Evolutionary conservation across 2,329 filamentous ascomycete species (phyloP).

Genomic region (Phoma herbarum): DNA sequence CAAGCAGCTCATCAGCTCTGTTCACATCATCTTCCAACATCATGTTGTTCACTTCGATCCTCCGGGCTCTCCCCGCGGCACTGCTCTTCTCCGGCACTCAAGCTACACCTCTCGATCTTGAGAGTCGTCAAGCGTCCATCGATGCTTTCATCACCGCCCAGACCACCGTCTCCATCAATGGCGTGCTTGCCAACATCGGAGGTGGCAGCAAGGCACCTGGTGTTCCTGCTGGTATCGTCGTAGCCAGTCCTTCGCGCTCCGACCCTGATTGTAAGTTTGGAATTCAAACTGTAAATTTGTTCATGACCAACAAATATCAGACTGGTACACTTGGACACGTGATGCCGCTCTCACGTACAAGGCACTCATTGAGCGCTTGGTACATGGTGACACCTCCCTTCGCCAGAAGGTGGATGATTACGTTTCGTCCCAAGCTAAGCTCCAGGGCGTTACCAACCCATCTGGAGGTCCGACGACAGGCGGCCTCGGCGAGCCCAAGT

Average conservation of each 20-base stretch:
- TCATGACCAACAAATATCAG: constrained; percentile 51
- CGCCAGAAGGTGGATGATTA: constrained; percentile 72
- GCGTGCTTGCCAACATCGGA: constrained; percentile 65
- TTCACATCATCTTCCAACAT: constrained; percentile 3
- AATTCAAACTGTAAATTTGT: not conserved
- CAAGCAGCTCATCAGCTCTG: constrained; percentile 10
- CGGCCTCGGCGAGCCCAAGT: constrained; percentile 77
- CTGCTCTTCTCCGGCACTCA: constrained; percentile 22
- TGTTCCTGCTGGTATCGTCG: constrained; percentile 60
- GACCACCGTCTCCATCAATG: constrained; percentile 59
- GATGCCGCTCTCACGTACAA: constrained; percentile 78
- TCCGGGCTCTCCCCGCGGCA: constrained; percentile 27
- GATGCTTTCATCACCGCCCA: constrained; percentile 55
- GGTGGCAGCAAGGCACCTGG: constrained; percentile 59
- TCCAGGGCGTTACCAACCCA: constrained; percentile 74
- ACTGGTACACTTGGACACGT: constrained; percentile 82
- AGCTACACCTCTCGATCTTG: constrained; percentile 19
- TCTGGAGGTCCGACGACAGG: constrained; percentile 64
- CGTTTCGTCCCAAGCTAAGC: constrained; percentile 70
- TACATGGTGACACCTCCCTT: constrained; percentile 65
- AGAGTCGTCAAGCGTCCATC: constrained; percentile 24
- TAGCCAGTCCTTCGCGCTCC: constrained; percentile 64
- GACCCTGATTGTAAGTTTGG: constrained; percentile 61
- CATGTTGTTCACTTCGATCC: constrained; percentile 30
- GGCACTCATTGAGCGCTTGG: constrained; percentile 71